These are phyloP conservation scores for Melampsora allii-populina DNA, from an alignment of 1,284 basidiomycete genomes.

Conservation along the genomic window DNA sequence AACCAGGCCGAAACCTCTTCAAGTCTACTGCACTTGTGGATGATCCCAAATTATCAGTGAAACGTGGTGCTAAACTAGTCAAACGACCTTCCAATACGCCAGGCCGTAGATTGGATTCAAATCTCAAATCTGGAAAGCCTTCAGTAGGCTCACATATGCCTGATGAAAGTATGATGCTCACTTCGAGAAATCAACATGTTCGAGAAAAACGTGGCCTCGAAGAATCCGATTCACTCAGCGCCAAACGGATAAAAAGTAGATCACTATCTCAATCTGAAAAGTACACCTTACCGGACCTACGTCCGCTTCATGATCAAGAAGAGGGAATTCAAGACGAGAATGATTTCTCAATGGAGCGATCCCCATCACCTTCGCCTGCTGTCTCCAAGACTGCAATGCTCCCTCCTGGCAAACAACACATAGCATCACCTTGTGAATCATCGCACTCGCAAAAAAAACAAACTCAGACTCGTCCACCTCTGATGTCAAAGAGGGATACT, in stretches of 20 bases:
- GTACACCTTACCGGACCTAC: slow-evolving; percentile 9
- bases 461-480: background rate
- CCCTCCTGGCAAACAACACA: background rate
- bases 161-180: background rate
- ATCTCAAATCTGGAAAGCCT: background rate
- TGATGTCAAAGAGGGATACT: background rate
- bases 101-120: slow-evolving; percentile 16
- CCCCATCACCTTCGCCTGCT: slow-evolving; percentile 37
- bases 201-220: slow-evolving; percentile 2
- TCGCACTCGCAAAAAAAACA: background rate
- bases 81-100: slow-evolving; percentile 31
- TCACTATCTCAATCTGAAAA: background rate
- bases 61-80: slow-evolving; percentile 4
- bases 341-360: slow-evolving; percentile 12
- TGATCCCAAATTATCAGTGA: background rate
- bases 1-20: background rate
- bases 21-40: background rate
- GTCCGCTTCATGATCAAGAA: background rate
- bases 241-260: background rate
- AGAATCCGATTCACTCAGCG: slow-evolving; percentile 2
- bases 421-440: background rate
- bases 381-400: slow-evolving; percentile 1
- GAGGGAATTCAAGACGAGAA: slow-evolving; percentile 8
- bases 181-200: background rate
- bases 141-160: background rate